Evolutionary conservation across 1,139 yeast genomes (phyloP), one percentile per base, ranked within the genome.

Genomic region (Schwanniomyces etchellsii): DNA sequence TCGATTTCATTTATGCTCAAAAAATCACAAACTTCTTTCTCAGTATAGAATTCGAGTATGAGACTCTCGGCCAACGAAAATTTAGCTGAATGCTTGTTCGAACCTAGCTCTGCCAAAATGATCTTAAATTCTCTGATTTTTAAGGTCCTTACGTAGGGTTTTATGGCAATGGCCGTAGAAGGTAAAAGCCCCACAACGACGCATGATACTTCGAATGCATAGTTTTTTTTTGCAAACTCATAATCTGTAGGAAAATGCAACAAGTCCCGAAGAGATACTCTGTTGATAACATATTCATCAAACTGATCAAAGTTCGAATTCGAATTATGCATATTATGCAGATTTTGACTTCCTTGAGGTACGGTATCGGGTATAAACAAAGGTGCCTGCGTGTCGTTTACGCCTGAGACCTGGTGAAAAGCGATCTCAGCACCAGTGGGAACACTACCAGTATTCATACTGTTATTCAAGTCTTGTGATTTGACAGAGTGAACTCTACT

Each of bases 121-220:
- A 62, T 27, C 32, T 46, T 53, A 32, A 61, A 48, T 5, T 43
- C 41, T 2, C 55, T 41, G 2, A 56, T 38, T 31, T 59, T 59
- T 13, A 59, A 30, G 1, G 66, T 56, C 20, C 64, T 38, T 5
- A 43, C 41, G 30, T 44, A 55, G 1, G 66, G 67, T 31, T 54
- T 56, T 7, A 62, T 40, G 2, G 55, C 38, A 17, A 60, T 47
- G 3, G 47, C 43, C 5, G 35, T 35, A n/a, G 31, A 17, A 2
- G 61, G 60, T 4, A 42, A 22, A 24, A 42, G 32, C 10, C 51
- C 52, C 11, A 33, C 26, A 3, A 57, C 17, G 22, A 24, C 38
- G 2, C 48, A 56, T 5, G 40, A 36, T 5, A 55, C 31, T 27
- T 50, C 53, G 36, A 44, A 54, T 2, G 39, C 29, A n/a, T 35